Conservation (phyloP, 306 rosid genomes). For the Pyrus betulifolia region DNA sequence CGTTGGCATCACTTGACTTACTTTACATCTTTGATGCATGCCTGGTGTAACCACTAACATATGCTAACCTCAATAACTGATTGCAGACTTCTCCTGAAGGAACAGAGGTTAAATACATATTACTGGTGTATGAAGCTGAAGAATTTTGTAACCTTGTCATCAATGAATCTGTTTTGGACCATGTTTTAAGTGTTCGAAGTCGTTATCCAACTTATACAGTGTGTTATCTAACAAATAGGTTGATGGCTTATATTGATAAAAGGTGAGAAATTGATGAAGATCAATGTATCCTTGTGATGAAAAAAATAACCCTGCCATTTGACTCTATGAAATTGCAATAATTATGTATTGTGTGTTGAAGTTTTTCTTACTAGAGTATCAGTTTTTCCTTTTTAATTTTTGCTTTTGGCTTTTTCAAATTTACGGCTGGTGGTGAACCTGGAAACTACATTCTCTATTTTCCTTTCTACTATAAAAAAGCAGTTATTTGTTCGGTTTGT, state of each 20-base stretch:
- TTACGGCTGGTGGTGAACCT: neutral
- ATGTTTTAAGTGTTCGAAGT: constrained; percentile 50
- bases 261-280: constrained; percentile 41
- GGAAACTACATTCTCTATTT: neutral
- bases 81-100: constrained; percentile 54
- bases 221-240: constrained; percentile 76
- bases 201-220: constrained; percentile 70
- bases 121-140: constrained; percentile 70
- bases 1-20: neutral
- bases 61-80: constrained; percentile 22
- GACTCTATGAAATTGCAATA: neutral
- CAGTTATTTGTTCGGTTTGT: neutral
- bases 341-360: neutral
- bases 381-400: neutral
- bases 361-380: neutral
- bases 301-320: neutral
- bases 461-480: neutral
- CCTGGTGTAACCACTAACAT: neutral
- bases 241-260: constrained; percentile 71
- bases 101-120: constrained; percentile 56
- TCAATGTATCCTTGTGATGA: neutral
- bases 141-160: constrained; percentile 58
- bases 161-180: constrained; percentile 52
- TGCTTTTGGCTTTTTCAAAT: neutral
- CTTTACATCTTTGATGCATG: neutral